Evolutionary conservation across 768 basidiomycete species (phyloP), one percentile per base, ranked within the genome.

Genomic region (Tylopilus rubrobrunneus): DNA sequence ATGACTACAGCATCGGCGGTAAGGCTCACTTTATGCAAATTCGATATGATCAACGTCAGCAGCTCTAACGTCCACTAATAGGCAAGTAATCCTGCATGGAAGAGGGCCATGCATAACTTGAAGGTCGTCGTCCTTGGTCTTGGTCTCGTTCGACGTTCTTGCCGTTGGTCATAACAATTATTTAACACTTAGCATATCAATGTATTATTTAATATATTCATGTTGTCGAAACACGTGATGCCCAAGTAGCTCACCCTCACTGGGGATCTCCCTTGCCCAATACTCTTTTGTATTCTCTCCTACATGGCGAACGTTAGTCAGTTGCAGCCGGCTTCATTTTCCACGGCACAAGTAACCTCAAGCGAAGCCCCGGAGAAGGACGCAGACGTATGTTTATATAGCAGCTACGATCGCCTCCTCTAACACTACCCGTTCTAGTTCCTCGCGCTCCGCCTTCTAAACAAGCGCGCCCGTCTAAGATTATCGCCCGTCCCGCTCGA

Each of bases 391-490:
- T 45, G 67, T 56, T 17, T 19, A 19, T 37, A 1, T 15, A 27
- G 33, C 45, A 45, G 23, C n/a, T 12, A 11, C 29, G 7, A 8
- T 11, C 31, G 31, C 27, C 4, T 12, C 45, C 31, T 36, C 55
- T 67, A 45, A 63, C 31, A 31, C 19, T n/a, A 12, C 4, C 27
- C 37, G 15, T 28, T 51, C 12, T 51, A 77, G 76, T 76, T 76
- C 52, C 65, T 76, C 27, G 66, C 69, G 4, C 63, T 76, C 10
- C 67, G 69, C 17, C 68, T 76, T 10, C 53, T 81, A 23, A 79
- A 81, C 60, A 90, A 87, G 64, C 81, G 83, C 47, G 71, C 80
- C 34, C 85, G 89, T 57, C 74, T 87, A 41, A 74, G 77, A 46
- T 66, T 92, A 8, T 91, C 89, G 14, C 70, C 76, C 1, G 62